phyloP scores from a whole-genome alignment of 306 rosid genomes.

The Clitoria ternatea region DNA sequence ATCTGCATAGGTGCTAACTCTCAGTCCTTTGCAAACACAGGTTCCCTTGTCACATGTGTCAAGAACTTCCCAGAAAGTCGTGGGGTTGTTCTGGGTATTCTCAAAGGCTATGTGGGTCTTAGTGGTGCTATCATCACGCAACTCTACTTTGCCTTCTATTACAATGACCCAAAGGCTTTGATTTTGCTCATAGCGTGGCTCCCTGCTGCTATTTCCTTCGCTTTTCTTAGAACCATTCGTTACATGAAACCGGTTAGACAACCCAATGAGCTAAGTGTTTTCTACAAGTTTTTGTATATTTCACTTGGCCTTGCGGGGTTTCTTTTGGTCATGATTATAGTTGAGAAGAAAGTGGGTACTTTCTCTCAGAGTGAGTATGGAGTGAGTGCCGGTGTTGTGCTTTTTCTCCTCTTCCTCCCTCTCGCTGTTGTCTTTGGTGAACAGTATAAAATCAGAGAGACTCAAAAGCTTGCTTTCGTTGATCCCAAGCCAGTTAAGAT shows the following conservation, averaged over 20 bases:
- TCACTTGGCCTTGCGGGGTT: constrained; percentile 65
- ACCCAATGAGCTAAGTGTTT: constrained; percentile 45
- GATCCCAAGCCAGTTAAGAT: constrained; percentile 25
- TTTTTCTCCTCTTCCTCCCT: constrained; percentile 58
- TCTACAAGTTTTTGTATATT: constrained; percentile 54
- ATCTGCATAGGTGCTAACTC: constrained; percentile 67
- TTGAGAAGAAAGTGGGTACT: constrained; percentile 30
- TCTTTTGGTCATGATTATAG: constrained; percentile 47
- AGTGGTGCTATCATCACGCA: constrained; percentile 77
- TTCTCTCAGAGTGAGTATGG: constrained; percentile 45
- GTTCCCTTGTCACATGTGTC: constrained; percentile 64
- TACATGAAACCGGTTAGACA: constrained; percentile 35
- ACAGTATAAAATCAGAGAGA: constrained; percentile 29
- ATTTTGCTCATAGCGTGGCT: constrained; percentile 69
- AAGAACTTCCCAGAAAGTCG: constrained; percentile 71
- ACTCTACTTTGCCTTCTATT: constrained; percentile 57
- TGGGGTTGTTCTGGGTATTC: constrained; percentile 56
- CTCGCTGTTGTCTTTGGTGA: constrained; percentile 45
- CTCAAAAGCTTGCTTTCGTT: neutral
- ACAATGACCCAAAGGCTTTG: constrained; percentile 39
- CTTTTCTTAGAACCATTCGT: constrained; percentile 49
- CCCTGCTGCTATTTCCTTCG: constrained; percentile 56
- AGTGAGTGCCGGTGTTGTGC: constrained; percentile 39
- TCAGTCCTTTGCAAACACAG: constrained; percentile 68
- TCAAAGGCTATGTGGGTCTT: constrained; percentile 63